Percentiles rank a stretch among this genome's conserved stretches.
Evolutionary conservation across 202 grass and related monocot species (phyloP).

Genomic region (Schoenoplectus triqueter): DNA sequence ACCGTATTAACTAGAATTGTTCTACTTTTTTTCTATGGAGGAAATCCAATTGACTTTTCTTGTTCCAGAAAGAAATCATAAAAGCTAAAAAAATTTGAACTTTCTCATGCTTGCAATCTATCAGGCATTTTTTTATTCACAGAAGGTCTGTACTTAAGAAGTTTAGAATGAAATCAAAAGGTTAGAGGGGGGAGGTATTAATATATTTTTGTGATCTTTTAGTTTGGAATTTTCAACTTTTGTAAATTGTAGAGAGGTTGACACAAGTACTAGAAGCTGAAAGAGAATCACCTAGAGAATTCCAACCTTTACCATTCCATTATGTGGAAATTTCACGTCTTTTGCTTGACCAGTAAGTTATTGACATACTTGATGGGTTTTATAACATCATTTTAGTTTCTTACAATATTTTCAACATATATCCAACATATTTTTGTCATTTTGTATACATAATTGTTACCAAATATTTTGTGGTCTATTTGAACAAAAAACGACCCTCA

Average conservation of each 20-base stretch:
- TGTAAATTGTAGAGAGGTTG: conserved; percentile 68
- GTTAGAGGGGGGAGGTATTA: not conserved
- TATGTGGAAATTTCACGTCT: conserved; percentile 92
- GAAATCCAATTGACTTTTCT: not conserved
- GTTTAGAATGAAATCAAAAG: not conserved
- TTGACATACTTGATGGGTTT: not conserved
- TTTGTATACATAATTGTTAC: not conserved
- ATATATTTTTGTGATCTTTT: not conserved
- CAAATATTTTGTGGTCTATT: conserved; percentile 5
- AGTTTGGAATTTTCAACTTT: not conserved
- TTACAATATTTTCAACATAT: not conserved
- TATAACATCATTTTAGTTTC: not conserved
- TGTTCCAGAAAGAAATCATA: not conserved
- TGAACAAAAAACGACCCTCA: not conserved
- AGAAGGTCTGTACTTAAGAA: not conserved
- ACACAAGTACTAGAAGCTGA: conserved; percentile 86
- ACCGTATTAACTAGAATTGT: not conserved
- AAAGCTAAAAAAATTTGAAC: not conserved
- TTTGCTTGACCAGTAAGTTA: conserved; percentile 83
- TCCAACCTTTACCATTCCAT: conserved; percentile 93
- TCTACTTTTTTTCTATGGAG: not conserved
- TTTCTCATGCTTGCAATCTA: not conserved
- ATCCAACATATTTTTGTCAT: not conserved
- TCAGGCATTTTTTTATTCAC: not conserved
- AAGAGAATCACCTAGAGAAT: conserved; percentile 93